Evolutionary conservation across 169 alveolate genomes (phyloP).

Genomic region (Babesia bovis): DNA sequence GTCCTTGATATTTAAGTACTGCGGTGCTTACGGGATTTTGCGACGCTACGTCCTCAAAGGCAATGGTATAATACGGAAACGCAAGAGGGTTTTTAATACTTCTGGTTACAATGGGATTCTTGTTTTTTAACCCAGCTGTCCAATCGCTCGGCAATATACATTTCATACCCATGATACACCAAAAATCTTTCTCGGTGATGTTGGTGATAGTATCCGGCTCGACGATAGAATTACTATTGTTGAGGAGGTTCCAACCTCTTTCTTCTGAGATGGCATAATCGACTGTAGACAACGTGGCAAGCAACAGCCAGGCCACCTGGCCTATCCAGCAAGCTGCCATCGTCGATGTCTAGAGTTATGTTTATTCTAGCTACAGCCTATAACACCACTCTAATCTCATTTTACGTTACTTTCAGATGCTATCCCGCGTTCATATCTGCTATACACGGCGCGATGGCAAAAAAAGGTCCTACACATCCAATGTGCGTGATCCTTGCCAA

Average conservation of each 20-base stretch:
- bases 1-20: background rate
- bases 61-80: background rate
- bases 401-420: too few relatives aligned
- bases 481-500: slow-evolving; percentile 3
- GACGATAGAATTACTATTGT: background rate
- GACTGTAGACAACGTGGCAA: background rate
- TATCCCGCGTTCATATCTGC: background rate
- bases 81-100: background rate
- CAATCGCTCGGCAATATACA: background rate
- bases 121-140: background rate
- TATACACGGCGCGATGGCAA: background rate
- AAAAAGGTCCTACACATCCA: background rate
- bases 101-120: background rate
- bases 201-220: background rate
- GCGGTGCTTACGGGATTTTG: background rate
- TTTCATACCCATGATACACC: slow-evolving; percentile 43
- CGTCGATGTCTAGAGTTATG: background rate
- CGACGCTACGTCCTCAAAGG: background rate
- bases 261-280: background rate
- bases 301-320: background rate
- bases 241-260: background rate
- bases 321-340: background rate
- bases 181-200: background rate
- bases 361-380: background rate
- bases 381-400: too few relatives aligned